Percentiles rank a stretch among this genome's conserved stretches.
phyloP scores from a whole-genome alignment of 2,329 filamentous ascomycete genomes.

The Colletotrichum filicis region DNA sequence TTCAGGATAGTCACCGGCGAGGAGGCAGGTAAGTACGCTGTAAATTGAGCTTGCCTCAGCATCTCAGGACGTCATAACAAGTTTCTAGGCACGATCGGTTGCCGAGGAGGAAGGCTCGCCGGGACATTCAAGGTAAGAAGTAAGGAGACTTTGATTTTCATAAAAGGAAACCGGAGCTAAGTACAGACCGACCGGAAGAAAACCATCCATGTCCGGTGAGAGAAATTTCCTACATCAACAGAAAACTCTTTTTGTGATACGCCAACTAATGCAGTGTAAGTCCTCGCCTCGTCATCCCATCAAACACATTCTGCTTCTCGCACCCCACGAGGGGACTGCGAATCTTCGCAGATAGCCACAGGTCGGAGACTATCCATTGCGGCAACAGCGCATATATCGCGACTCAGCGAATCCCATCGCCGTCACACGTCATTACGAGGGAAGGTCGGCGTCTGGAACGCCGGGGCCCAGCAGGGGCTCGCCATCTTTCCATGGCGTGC shows the following conservation, averaged over 20 bases:
- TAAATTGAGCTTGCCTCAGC: background rate
- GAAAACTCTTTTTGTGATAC: slow-evolving; percentile 53
- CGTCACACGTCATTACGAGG: slow-evolving; percentile 36
- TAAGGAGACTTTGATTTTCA: slow-evolving; percentile 19
- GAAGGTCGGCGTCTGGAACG: slow-evolving; percentile 26
- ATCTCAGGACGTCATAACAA: background rate
- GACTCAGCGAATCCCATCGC: slow-evolving; percentile 33
- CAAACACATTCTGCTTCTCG: slow-evolving; percentile 51
- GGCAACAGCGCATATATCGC: slow-evolving; percentile 48
- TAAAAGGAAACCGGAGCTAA: slow-evolving; percentile 30
- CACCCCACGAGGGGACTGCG: slow-evolving; percentile 42
- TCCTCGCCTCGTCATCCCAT: slow-evolving; percentile 62
- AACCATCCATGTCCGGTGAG: slow-evolving; percentile 32
- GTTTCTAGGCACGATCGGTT: background rate
- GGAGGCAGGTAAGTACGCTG: background rate
- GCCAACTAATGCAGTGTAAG: slow-evolving; percentile 63
- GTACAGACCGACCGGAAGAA: slow-evolving; percentile 33
- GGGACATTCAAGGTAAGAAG: background rate
- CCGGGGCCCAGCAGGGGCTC: slow-evolving; percentile 9
- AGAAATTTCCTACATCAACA: slow-evolving; percentile 38
- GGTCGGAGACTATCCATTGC: slow-evolving; percentile 59
- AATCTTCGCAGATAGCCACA: slow-evolving; percentile 55
- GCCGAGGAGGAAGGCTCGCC: background rate
- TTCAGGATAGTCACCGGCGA: background rate
- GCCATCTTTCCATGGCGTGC: slow-evolving; percentile 20